These are phyloP conservation scores for Penicillium expansum DNA, from an alignment of 2,329 filamentous ascomycete species.

Conservation along the genomic window DNA sequence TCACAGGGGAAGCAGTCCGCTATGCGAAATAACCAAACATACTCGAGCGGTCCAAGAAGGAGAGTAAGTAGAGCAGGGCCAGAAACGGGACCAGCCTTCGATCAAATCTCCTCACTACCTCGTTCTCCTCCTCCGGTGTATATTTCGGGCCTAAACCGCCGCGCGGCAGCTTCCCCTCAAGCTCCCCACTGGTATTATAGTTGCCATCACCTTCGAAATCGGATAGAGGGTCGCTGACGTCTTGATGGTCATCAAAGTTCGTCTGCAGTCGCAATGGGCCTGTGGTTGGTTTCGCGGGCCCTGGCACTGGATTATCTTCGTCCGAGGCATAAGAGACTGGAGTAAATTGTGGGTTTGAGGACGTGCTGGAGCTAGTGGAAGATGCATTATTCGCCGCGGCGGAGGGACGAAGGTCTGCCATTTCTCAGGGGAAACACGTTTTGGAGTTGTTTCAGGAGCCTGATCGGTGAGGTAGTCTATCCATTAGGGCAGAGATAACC, in stretches of 20 bases:
- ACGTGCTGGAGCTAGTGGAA: constrained; percentile 26
- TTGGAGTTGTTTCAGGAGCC: background rate
- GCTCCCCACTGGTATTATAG: constrained; percentile 30
- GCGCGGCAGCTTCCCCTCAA: constrained; percentile 14
- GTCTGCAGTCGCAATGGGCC: constrained; percentile 35
- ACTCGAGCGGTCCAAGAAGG: constrained; percentile 85
- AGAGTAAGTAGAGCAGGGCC: constrained; percentile 76
- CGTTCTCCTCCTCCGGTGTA: constrained; percentile 65
- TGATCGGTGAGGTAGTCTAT: background rate
- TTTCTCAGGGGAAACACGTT: constrained; percentile 6
- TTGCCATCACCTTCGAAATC: constrained; percentile 27
- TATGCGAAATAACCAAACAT: constrained; percentile 30
- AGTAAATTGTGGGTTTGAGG: constrained; percentile 32
- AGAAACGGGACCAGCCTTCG: constrained; percentile 74
- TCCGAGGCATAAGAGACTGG: constrained; percentile 36
- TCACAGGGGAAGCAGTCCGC: background rate
- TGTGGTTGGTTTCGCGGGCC: constrained; percentile 16
- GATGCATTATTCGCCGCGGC: constrained; percentile 27
- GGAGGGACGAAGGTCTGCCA: constrained; percentile 28
- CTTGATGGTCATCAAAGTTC: constrained; percentile 27
- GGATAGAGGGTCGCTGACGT: constrained; percentile 19
- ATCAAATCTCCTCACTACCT: constrained; percentile 73
- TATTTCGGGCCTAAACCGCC: constrained; percentile 32
- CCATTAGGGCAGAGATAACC: background rate
- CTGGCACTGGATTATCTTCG: constrained; percentile 18